A percentile compares a stretch with the other conserved stretches of the same genome.
These are phyloP conservation scores for Rhododendron simsii DNA, from an alignment of 148 eudicot species.

Conservation along the genomic window DNA sequence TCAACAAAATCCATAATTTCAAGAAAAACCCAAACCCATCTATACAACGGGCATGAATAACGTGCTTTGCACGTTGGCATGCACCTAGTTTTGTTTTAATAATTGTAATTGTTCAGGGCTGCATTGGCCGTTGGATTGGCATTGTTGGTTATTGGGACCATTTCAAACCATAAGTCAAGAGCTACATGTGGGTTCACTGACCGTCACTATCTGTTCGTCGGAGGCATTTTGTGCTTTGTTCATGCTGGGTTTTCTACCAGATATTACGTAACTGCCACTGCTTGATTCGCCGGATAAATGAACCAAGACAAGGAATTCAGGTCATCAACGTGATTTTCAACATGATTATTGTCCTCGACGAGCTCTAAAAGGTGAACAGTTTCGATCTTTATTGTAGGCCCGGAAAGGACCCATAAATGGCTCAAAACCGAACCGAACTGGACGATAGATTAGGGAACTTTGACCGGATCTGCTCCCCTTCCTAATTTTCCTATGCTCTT, in stretches of 20 bases:
- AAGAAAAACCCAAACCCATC: too few species aligned
- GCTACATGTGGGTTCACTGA: constrained; percentile 8
- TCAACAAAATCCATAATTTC: too few species aligned
- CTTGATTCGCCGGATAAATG: constrained; percentile 2
- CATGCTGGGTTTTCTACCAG: constrained; percentile 59
- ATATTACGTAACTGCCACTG: constrained; percentile 51
- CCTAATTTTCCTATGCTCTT: too few species aligned
- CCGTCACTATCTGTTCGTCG: constrained; percentile 13
- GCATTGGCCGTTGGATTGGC: constrained; percentile 40
- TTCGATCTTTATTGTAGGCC: too few species aligned
- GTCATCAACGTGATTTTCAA: background rate
- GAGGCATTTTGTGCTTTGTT: constrained; percentile 29
- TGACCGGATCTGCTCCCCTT: too few species aligned
- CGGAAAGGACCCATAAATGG: too few species aligned
- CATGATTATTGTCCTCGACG: too few species aligned
- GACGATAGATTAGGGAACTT: too few species aligned
- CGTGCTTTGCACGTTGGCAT: too few species aligned
- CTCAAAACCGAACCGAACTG: too few species aligned
- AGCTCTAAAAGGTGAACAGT: too few species aligned
- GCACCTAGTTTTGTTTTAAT: background rate
- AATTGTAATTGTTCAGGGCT: background rate
- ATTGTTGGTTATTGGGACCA: constrained; percentile 62
- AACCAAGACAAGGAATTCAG: background rate
- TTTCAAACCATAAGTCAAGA: constrained; percentile 48
- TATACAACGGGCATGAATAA: too few species aligned